Evolutionary conservation across 768 basidiomycete species (phyloP), one percentile per base, ranked within the genome.

Genomic region (Naganishia kalamii): DNA sequence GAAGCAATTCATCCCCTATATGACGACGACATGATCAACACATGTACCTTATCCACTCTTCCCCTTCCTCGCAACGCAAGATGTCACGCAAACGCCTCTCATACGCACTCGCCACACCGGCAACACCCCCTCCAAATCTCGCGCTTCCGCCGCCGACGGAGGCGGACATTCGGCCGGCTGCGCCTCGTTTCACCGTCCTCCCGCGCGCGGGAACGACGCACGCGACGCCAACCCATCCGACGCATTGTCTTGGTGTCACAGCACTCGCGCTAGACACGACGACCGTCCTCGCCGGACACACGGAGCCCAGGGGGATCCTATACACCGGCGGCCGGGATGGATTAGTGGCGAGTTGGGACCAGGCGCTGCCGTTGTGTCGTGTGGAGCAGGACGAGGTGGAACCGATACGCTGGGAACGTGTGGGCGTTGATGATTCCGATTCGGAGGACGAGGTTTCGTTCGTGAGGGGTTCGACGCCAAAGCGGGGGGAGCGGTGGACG

Each of bases 301-400:
- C 60, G 2, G 65, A 77, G 4, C 92, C 92, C 0, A 86, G 89
- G 69, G 92, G 92, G 4, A 92, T 96, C 44, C 79, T 96, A 2
- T 96, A 96, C 75, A 86, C 90, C 2, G 92, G 87, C 29, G 92
- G 90, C 25, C 81, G 92, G 64, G 92, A 96, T 79, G 92, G 92
- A 0, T 81, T 91, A 46, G 81, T 94, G 49, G 86, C 92, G 41
- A 85, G 87, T 10, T 93, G 91, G 89, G 92, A 96, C 73, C 81
- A 93, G 27, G 84, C 83, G 4, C 80, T 91, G 11, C 80, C 84
- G 10, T 85, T 87, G 83, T 77, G 80, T 40, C 77, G 85, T 37
- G 52, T 4, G 21, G 50, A 43, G 13, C 71, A 60, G 71, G 70
- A 54, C 44, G 37, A 46, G 67, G 71, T 46, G 59, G 72, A 49